Conservation (phyloP, 208 protist species). For the Acanthamoeba triangularis region DNA sequence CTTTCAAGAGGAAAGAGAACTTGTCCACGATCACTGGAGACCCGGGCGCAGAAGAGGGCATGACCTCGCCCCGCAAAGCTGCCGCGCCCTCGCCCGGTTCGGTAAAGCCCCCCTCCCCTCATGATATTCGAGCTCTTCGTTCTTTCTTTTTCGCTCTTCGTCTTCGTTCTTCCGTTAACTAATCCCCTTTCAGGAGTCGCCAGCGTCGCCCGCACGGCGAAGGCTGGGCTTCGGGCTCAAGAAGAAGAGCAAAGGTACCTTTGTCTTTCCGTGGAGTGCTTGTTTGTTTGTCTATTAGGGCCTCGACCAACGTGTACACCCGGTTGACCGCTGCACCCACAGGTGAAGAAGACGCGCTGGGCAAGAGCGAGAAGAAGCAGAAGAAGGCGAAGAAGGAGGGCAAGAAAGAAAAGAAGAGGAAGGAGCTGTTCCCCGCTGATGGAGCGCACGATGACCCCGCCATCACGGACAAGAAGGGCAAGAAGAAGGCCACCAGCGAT, state of each 20-base stretch:
- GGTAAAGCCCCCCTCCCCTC: background rate
- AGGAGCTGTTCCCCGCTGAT: background rate
- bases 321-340: background rate
- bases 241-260: background rate
- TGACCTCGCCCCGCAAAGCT: background rate
- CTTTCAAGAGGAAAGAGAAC: background rate
- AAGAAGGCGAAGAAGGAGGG: background rate
- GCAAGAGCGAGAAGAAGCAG: background rate
- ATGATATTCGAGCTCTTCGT: too few species aligned
- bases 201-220: background rate
- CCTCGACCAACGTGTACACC: background rate
- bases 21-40: background rate
- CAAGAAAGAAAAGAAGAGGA: background rate
- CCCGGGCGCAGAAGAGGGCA: background rate
- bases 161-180: background rate
- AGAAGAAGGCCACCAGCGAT: background rate
- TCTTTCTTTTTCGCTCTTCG: background rate
- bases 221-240: slow-evolving; percentile 16
- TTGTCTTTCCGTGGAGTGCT: background rate
- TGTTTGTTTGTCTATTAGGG: background rate
- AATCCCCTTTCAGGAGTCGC: background rate
- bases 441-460: background rate
- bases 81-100: background rate
- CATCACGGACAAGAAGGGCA: background rate
- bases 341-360: background rate